Percentiles rank a stretch among this genome's conserved stretches.
Conservation (phyloP, 192 early-diverging fungal species). For the Entrophospora sp. region DNA sequence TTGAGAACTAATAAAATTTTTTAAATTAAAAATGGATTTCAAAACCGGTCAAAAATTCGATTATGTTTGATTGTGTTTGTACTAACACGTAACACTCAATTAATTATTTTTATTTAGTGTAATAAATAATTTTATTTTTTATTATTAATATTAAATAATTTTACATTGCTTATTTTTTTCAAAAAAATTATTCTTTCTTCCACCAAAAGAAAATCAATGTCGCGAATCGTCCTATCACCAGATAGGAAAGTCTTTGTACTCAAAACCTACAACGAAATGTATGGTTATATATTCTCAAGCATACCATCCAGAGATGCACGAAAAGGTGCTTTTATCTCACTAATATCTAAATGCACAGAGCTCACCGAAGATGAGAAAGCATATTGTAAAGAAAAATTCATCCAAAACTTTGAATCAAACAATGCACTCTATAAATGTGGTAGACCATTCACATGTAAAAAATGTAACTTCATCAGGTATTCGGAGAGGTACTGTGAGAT, state of each 20-base stretch:
- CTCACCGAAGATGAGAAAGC: not conserved
- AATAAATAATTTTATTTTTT: no score
- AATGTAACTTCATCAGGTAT: not conserved
- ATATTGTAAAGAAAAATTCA: not conserved
- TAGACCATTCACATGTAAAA: not conserved
- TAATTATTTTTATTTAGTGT: no score
- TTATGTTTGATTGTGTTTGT: no score
- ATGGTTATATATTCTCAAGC: not conserved
- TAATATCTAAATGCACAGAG: not conserved
- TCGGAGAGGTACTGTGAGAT: not conserved
- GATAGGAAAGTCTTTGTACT: not conserved
- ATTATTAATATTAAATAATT: no score
- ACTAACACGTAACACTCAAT: no score
- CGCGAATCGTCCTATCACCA: not conserved
- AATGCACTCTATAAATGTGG: not conserved
- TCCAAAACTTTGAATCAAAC: not conserved
- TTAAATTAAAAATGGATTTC: no score
- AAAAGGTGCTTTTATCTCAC: not conserved
- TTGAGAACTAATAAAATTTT: no score
- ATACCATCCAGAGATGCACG: not conserved
- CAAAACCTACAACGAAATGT: not conserved
- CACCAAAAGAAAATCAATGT: no score
- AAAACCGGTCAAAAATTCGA: no score
- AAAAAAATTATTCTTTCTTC: no score
- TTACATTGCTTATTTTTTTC: no score